Evolutionary conservation across 2,329 filamentous ascomycete genomes (phyloP), one percentile per base, ranked within the genome.

Genomic region (Onygenales sp.): DNA sequence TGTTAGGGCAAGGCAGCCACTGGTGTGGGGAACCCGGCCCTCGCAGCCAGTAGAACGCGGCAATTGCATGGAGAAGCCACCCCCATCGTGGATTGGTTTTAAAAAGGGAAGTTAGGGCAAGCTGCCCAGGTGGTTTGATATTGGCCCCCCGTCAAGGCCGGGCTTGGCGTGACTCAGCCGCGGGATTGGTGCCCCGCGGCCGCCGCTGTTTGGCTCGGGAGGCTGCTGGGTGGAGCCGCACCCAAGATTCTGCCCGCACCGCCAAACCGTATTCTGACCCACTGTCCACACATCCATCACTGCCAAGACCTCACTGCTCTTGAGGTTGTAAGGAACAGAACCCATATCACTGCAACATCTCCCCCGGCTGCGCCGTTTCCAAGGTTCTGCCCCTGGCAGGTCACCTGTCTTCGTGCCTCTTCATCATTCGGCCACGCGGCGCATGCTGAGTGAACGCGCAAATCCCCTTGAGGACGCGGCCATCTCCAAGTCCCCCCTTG

Each of bases 1-100:
- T 6, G 50, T 43, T 45, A 36, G 50, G 50, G 50, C 50, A 52
- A 52, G 50, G 50, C 50, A 52, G 50, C 50, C 50, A 46, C 42
- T 52, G 42, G 33, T 27, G 21, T 27, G 21, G 21, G 21, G 21
- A 27, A 27, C 21, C 21, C 4, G 21, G 21, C 3, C 21, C 3
- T 27, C 4, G 21, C 5, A 46, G 37, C 33, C 47, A 31, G 47
- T 40, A 14, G 37, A 40, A 14, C 3, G 11, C 61, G 63, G 47
- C 48, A 48, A 6, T 27, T 27, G 17, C 17, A 17, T 17, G 17
- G 17, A 17, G 17, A 17, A 17, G 17, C 17, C 17, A 17, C 17
- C 17, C 17, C 17, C 17, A 17, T 17, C 17, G 17, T 17, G 17
- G 17, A 17, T 17, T 17, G 17, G 17, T 17, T 17, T 17, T 17